Base-by-base conservation (phyloP, 129 eudicot species). In the Artemisia tridentata region DNA sequence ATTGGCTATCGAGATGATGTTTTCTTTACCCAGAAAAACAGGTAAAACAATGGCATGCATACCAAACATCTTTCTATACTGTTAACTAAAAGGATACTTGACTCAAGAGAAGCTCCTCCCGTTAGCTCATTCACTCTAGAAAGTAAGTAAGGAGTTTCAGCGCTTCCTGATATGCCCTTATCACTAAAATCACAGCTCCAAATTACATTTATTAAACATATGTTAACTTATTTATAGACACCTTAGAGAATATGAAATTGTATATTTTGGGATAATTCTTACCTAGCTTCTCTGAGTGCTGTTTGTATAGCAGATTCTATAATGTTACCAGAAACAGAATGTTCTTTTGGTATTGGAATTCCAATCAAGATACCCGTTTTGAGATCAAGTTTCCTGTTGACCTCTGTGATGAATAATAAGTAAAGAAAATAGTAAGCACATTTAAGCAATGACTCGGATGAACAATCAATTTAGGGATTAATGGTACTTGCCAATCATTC, bases 131-230 rank as follows among this genome's bases (percentile, higher is more conserved):
- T 95, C 76, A 90, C 97, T 85, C 96, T 90, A 29, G 84, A 78
- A 77, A 95, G 99, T 74, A 90, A 56, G 76, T 85, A 95, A 15
- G 99, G 99, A 65, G 99, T 95, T 86, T 95, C 97, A 10, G 96
- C 86, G 64, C 84, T 95, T 70, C 99, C 99, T 38, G 83, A 85
- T 55, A 95, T 84, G 65, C 83, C 82, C 81, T 90, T 89, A 62
- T 95, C 91, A 82, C 99, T 95, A 84, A 48, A 45, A 38, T 7
- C 45, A 38, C 45, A 38, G 45, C 45, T 59, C 79, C 71, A 69
- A 54, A 16, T 59, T 59, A 61, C 21, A 31, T 14, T 34, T 29
- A 60, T 71, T 58, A 63, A 41, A 69, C 34, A 62, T 19, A 31
- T 15, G 61, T 23, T 56, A 51, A 51, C 6, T 14, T 66, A 46